Percentiles rank a stretch among this genome's conserved stretches.
Evolutionary conservation across 2,329 filamentous ascomycete genomes (phyloP).

Genomic region (Cercospora zeina): DNA sequence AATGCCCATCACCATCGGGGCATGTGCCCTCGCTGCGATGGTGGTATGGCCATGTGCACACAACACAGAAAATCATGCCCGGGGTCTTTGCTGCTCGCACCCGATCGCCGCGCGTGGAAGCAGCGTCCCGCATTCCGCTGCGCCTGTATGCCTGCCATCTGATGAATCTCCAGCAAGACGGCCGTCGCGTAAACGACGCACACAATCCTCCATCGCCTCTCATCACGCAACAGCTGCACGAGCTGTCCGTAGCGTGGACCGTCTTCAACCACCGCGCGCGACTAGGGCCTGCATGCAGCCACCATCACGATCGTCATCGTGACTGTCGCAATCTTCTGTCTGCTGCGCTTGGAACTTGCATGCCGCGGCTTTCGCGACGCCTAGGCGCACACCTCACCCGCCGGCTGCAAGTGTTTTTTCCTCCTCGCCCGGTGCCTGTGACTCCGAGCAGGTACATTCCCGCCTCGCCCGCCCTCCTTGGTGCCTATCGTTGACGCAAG

Average conservation of each 20-base stretch:
- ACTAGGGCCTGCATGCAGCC: conserved; percentile 15
- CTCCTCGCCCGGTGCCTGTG: conserved; percentile 4
- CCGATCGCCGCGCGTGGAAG: conserved; percentile 25
- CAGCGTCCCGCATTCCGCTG: conserved; percentile 12
- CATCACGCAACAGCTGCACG: conserved; percentile 17
- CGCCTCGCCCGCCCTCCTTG: neutral
- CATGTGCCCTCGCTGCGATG: conserved; percentile 2
- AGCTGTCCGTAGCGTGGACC: conserved; percentile 17
- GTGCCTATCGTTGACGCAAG: conserved; percentile 6
- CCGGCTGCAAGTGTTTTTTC: neutral
- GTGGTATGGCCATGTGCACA: conserved; percentile 10
- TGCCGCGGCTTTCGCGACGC: conserved; percentile 27
- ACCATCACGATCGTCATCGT: conserved; percentile 15
- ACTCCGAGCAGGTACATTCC: neutral
- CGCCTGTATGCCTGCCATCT: conserved; percentile 7
- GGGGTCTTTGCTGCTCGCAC: neutral
- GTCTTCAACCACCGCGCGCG: conserved; percentile 26
- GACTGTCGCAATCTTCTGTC: conserved; percentile 1
- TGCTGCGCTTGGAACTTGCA: conserved; percentile 22
- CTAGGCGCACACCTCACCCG: conserved; percentile 20
- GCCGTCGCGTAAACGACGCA: neutral
- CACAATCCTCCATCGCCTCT: conserved; percentile 12
- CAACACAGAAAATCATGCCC: conserved; percentile 13
- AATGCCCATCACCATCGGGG: conserved; percentile 16
- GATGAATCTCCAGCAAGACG: neutral